phyloP scores from a whole-genome alignment of 1,139 yeast species.

The Sporopachydermia cereana region DNA sequence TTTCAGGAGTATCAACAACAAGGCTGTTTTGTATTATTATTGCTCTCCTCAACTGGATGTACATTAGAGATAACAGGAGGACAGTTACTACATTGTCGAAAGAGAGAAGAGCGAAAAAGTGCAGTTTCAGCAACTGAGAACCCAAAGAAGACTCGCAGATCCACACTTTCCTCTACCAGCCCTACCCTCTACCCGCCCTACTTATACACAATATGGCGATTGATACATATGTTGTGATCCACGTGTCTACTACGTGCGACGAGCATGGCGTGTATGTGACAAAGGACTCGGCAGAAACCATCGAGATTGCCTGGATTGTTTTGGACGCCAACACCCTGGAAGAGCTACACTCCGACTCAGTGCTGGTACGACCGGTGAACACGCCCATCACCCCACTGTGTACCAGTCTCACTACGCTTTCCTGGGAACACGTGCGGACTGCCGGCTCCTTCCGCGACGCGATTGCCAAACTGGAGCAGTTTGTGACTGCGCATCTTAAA shows the following conservation, averaged over 20 bases:
- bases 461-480: constrained; percentile 38
- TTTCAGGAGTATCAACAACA: too few species aligned
- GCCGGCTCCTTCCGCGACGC: constrained; percentile 47
- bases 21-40: too few species aligned
- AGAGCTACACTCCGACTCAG: constrained; percentile 29
- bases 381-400: constrained; percentile 61
- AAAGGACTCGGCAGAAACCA: constrained; percentile 53
- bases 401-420: constrained; percentile 37
- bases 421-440: constrained; percentile 53
- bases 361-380: constrained; percentile 48
- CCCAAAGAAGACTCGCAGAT: too few species aligned
- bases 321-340: constrained; percentile 28
- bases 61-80: too few species aligned
- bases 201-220: too few species aligned
- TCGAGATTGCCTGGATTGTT: constrained; percentile 55
- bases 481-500: constrained; percentile 34
- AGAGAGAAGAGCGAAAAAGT: too few species aligned
- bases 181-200: too few species aligned
- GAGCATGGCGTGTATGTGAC: constrained; percentile 48
- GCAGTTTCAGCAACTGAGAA: too few species aligned
- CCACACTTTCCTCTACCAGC: neutral
- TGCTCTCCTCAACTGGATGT: too few species aligned
- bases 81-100: too few species aligned
- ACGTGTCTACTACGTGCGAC: constrained; percentile 58
- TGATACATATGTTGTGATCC: constrained; percentile 51